These are phyloP conservation scores for Solanum piurae DNA, from an alignment of 257 asterid genomes.

Conservation along the genomic window DNA sequence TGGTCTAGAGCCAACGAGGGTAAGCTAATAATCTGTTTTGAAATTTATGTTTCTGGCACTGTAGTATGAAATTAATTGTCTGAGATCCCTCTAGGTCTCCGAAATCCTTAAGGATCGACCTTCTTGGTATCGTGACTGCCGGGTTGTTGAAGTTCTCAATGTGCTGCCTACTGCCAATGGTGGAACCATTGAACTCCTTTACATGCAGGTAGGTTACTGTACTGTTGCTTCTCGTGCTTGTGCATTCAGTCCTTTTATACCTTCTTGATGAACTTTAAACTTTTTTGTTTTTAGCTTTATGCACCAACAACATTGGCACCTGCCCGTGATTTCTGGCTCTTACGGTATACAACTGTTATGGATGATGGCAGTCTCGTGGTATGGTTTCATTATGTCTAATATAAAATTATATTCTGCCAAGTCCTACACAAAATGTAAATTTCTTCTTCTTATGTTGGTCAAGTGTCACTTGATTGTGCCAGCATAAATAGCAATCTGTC, in stretches of 20 bases:
- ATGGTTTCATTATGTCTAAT: not conserved
- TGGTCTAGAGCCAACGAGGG: conserved; percentile 90
- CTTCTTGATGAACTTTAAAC: not conserved
- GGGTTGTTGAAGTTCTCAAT: conserved; percentile 69
- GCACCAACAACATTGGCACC: conserved; percentile 94
- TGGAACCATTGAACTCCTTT: conserved; percentile 89
- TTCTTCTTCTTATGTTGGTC: not conserved
- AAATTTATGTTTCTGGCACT: not conserved
- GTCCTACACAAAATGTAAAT: not conserved
- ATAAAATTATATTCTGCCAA: not conserved
- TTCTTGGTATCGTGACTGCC: conserved; percentile 92
- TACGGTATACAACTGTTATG: conserved; percentile 76
- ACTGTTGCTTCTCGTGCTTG: not conserved
- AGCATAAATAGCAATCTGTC: not conserved
- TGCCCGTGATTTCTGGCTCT: conserved; percentile 86
- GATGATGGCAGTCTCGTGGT: conserved; percentile 94
- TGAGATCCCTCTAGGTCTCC: conserved; percentile 47
- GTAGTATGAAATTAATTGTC: not conserved
- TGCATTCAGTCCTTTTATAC: not conserved
- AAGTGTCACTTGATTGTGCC: not conserved
- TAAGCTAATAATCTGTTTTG: conserved; percentile 13
- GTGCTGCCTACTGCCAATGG: conserved; percentile 93
- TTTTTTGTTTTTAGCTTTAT: conserved; percentile 32
- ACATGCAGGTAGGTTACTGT: conserved; percentile 60
- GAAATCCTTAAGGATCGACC: conserved; percentile 96